A percentile compares a stretch with the other conserved stretches of the same genome.
Evolutionary conservation across 163 green algal genomes (phyloP).

Genomic region (Scenedesmus sp.): DNA sequence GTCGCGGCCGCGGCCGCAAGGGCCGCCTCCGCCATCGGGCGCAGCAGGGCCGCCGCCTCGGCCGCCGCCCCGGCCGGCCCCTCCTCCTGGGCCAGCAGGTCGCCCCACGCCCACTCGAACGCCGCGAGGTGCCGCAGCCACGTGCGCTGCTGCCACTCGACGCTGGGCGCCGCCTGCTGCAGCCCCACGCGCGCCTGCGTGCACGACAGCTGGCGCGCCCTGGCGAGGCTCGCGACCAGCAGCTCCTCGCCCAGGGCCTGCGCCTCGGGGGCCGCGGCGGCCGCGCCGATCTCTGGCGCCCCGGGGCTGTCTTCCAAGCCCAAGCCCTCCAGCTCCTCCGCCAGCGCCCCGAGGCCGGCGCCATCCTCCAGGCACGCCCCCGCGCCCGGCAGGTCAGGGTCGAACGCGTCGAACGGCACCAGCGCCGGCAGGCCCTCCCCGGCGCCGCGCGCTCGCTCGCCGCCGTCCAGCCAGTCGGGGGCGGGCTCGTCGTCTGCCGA

Average conservation of each 20-base stretch:
- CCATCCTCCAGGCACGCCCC: constrained; percentile 31
- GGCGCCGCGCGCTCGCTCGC: too few species aligned
- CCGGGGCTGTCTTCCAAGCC: background rate
- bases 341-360: constrained; percentile 4
- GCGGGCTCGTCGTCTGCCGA: too few species aligned
- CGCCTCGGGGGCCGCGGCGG: too few species aligned
- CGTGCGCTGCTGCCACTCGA: constrained; percentile 17
- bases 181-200: constrained; percentile 22
- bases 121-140: constrained; percentile 58
- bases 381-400: constrained; percentile 26
- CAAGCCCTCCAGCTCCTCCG: constrained; percentile 7
- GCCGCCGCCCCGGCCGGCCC: background rate
- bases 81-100: constrained; percentile 31
- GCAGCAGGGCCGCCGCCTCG: too few species aligned
- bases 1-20: background rate
- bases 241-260: background rate
- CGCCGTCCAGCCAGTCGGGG: too few species aligned
- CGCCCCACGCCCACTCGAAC: constrained; percentile 55
- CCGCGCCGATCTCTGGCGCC: too few species aligned
- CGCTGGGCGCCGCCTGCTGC: constrained; percentile 20
- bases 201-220: background rate
- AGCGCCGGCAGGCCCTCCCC: constrained; percentile 43
- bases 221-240: background rate
- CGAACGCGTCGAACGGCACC: constrained; percentile 60
- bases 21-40: too few species aligned